Evolutionary conservation across 306 rosid genomes (phyloP), one percentile per base, ranked within the genome.

Genomic region (Potentilla sterilis): DNA sequence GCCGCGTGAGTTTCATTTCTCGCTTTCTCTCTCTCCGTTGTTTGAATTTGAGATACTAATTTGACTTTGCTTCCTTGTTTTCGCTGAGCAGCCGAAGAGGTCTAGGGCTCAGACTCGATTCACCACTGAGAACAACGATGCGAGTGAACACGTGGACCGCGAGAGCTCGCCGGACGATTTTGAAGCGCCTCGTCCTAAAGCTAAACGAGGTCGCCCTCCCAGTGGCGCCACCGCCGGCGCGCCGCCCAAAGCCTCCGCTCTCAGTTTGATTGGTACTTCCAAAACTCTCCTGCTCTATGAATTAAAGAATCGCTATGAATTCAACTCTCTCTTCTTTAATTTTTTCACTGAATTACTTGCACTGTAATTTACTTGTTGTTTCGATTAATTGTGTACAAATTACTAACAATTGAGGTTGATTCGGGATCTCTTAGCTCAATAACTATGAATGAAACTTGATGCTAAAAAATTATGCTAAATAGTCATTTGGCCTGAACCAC

Each of bases 131-230:
- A 87, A 72, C 83, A 81, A 49, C 79, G 84, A 86, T 19, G 82
- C 81, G 24, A 85, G 87, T 67, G 88, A 84, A 47, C 86, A 77
- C 69, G 85, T 71, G 3, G 86, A 87, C 37, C 87, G 93, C 46
- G 95, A 92, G 83, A 87, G 96, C 59, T 95, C 98, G 6, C 97
- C 93, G 0, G 97, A 91, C 11, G 90, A 87, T 68, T 84, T 76
- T 51, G 90, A 86, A 35, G 95, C 88, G 70, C 15, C 86, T 21
- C 96, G 82, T 72, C 80, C 81, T 3, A 85, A 66, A 80, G 43
- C 88, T 19, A 95, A 92, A 86, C 95, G 98, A 13, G 40, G 16
- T 74, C 97, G 96, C 75, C 73, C 82, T 75, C 7, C 61, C 28
- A 91, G 81, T 77, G 91, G 85, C 79, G 62, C 90, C 75, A 75